Percentiles rank a stretch among this genome's conserved stretches.
These are phyloP conservation scores for Cercospora sp. DNA, from an alignment of 2,329 filamentous ascomycete species.

Conservation along the genomic window DNA sequence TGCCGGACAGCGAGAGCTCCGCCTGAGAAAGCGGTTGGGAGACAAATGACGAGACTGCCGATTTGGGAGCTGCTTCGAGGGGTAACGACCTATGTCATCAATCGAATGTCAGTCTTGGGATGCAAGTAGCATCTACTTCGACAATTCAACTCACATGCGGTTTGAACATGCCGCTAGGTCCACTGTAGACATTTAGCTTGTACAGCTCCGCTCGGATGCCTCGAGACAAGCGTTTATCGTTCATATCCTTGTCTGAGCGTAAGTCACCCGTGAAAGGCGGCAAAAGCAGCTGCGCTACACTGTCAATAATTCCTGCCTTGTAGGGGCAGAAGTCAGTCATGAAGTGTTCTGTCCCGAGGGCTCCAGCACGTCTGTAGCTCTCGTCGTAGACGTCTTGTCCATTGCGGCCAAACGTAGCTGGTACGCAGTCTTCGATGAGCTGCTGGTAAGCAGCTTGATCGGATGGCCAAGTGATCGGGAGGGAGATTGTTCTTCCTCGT, in stretches of 20 bases:
- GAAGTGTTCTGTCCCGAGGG: not conserved
- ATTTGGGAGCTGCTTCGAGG: not conserved
- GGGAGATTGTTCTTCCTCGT: not conserved
- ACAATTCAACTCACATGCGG: not conserved
- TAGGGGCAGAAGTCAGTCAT: not conserved
- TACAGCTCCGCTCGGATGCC: constrained; percentile 14
- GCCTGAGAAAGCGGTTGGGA: not conserved
- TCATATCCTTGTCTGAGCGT: not conserved
- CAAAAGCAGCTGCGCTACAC: not conserved
- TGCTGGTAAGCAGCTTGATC: not conserved
- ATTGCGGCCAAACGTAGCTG: not conserved
- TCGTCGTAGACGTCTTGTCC: not conserved
- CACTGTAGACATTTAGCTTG: constrained; percentile 16
- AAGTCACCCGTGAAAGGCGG: not conserved
- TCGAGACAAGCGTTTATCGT: not conserved
- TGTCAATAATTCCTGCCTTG: not conserved
- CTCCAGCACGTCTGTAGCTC: not conserved
- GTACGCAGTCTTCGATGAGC: not conserved
- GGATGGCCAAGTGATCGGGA: not conserved
- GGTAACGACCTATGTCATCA: not conserved
- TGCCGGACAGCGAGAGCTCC: not conserved
- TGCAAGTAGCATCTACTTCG: no score
- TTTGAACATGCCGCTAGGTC: not conserved
- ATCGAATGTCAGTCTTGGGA: no score
- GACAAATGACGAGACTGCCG: not conserved